Conservation (phyloP, 129 eudicot genomes). For the Lactuca saligna region DNA sequence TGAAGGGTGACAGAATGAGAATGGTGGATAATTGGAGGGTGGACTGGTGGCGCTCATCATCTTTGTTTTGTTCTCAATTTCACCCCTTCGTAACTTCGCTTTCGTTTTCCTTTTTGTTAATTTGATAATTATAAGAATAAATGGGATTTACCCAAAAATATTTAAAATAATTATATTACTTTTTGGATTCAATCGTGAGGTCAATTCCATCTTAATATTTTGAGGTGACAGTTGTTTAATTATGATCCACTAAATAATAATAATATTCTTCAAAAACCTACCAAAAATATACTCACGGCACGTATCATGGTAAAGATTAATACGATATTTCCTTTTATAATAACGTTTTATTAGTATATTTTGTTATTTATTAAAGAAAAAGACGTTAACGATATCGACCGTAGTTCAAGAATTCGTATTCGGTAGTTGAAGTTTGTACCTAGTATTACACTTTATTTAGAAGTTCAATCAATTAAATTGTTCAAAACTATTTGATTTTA, state of each 20-base stretch:
- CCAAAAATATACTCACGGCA: neutral
- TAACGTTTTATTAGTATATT: too few relatives aligned
- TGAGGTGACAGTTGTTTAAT: slow-evolving; percentile 8
- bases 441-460: too few relatives aligned
- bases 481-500: too few relatives aligned
- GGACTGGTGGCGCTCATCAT: slow-evolving; percentile 23
- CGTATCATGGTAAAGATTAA: neutral
- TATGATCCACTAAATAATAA: neutral
- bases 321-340: too few relatives aligned
- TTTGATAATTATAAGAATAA: neutral
- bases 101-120: neutral
- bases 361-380: too few relatives aligned
- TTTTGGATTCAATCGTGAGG: neutral
- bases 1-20: slow-evolving; percentile 19
- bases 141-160: neutral
- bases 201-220: slow-evolving; percentile 5
- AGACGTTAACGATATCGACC: too few relatives aligned
- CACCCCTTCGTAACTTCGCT: neutral
- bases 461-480: too few relatives aligned
- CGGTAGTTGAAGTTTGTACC: too few relatives aligned
- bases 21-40: neutral
- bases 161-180: neutral
- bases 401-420: too few relatives aligned
- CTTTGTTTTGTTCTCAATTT: slow-evolving; percentile 7
- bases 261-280: neutral